Base-by-base conservation (phyloP, 257 asterid species). In the Solanum dulcamara region DNA sequence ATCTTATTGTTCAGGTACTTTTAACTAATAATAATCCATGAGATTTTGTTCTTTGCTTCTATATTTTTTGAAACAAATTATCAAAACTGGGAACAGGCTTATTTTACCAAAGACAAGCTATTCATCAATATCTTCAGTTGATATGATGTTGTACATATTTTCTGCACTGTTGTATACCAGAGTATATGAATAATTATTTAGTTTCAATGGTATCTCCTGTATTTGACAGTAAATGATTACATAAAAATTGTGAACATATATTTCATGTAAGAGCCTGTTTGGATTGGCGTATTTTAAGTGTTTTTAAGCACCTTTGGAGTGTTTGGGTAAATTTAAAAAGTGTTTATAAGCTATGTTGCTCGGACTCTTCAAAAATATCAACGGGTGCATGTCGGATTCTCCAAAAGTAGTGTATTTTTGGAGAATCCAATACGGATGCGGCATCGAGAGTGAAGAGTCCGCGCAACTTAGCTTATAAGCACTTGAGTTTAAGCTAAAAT, bases 1-100 rank as follows among this genome's bases (percentile, higher is more conserved):
- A 91, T 88, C 97, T 96, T 53, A 87, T 92, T 87, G 92, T 92
- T 90, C 98, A 94, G 99, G 99, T 96, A 87, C 51, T 74, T 44
- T 26, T 44, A 38, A 14, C 17, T 75, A 26, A 44, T 26, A 42
- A 44, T 5, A 17, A 14, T 44, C 81, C 81, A 75, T 75, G n/a
- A 30, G 26, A 75, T 42, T 75, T 75, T 42, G 59, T 75, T 72
- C 81, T 72, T 75, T 75, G 37, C 59, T 75, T 44, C 81, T 75
- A 24, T 59, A 24, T 42, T 75, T 44, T 75, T 38, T 44, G 9
- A 75, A 46, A 75, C 59, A 75, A 24, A 75, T 7, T 44, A 75
- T 44, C 24, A 13, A 24, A 74, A 42, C 81, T 74, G 24, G 3
- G 53, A 44, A 28, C 32, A 24, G 32, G 51, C 32, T 71, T 71